These are phyloP conservation scores for Marasmius oreades DNA, from an alignment of 1,284 basidiomycete genomes.

Conservation along the genomic window DNA sequence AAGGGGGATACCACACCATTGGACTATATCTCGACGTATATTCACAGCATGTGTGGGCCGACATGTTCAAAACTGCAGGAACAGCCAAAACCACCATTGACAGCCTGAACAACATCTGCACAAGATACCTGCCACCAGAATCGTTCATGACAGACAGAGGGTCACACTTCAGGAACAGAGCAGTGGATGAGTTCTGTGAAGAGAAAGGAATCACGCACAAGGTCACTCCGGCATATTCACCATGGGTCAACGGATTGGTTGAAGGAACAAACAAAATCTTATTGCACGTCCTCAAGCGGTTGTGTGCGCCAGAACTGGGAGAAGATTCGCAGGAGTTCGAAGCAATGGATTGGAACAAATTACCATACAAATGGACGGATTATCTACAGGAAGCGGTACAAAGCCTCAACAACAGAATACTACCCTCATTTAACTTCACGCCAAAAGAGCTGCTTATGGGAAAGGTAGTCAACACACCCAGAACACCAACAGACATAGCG, in stretches of 20 bases:
- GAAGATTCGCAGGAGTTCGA: constrained; percentile 22
- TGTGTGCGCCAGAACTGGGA: constrained; percentile 28
- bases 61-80: constrained; percentile 22
- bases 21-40: constrained; percentile 26
- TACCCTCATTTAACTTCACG: constrained; percentile 20
- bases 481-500: constrained; percentile 5
- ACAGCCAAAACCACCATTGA: constrained; percentile 23
- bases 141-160: constrained; percentile 36
- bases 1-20: constrained; percentile 27
- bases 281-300: constrained; percentile 22
- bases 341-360: not conserved
- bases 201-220: constrained; percentile 19
- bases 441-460: constrained; percentile 25
- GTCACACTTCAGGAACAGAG: constrained; percentile 32
- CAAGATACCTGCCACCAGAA: constrained; percentile 23
- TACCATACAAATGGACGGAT: constrained; percentile 26
- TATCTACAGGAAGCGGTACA: constrained; percentile 24
- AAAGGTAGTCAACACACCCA: constrained; percentile 19
- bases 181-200: constrained; percentile 27
- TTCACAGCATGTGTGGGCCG: constrained; percentile 25
- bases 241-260: constrained; percentile 35
- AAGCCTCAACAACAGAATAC: constrained; percentile 21
- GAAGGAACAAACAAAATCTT: constrained; percentile 31
- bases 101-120: constrained; percentile 21
- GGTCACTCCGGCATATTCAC: constrained; percentile 31